Evolutionary conservation across 371 early-diverging fungal genomes (phyloP), one percentile per base, ranked within the genome.

Genomic region (Apophysomyces variabilis): DNA sequence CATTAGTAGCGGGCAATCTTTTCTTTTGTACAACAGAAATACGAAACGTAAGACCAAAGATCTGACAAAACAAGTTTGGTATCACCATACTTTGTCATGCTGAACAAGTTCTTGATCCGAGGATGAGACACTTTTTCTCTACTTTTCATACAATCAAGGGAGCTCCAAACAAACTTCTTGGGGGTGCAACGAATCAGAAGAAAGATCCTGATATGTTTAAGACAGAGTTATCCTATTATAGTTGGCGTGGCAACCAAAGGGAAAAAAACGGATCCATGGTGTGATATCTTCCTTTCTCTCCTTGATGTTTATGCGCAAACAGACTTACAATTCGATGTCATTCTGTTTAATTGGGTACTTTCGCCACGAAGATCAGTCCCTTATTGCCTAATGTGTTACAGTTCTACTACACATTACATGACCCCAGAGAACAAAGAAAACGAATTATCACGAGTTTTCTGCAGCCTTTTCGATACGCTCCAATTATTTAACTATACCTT

Each of bases 321-420:
- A 5, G 16, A 21, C n/a, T 50, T 18, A 9, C 21, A 41, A 41
- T 41, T 41, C 21, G 21, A 50, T 50, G 54, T 50, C 54, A 50
- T 50, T 50, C 54, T 26, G 21, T 32, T 50, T 7, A 50, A 9
- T 50, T 50, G 16, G 9, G 8, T 50, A 9, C 21, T 16, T 47
- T 50, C 21, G 54, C 54, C 54, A 50, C 54, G 21, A 41, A 41
- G 13, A 50, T 50, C 21, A 50, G 54, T 50, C 54, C 54, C 54
- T 50, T 50, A 50, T 50, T n/a, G 54, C 21, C 7, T 16, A 6
- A 32, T n/a, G 9, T 32, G 7, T 50, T 14, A n/a, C 47, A n/a
- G 11, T 47, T 47, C 14, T 43, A 1, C 14, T 45, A n/a, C 32
- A 26, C 32, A 3, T 26, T 26, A 26, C 32, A 3, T 26, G 32